Evolutionary conservation across 768 basidiomycete species (phyloP), one percentile per base, ranked within the genome.

Genomic region (Termitomyces eurrhizus): DNA sequence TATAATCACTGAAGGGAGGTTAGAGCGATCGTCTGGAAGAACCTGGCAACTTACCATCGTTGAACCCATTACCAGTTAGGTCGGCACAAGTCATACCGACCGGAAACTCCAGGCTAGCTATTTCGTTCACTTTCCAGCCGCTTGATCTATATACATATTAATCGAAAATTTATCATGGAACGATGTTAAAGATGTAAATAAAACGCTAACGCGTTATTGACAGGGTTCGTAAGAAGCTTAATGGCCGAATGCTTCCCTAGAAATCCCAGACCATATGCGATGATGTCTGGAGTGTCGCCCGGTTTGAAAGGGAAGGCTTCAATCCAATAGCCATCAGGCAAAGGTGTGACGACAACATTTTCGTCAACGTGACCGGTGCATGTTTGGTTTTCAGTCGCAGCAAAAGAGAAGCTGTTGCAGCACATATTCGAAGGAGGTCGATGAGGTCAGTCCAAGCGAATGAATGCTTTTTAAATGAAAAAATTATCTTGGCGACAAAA

Each of bases 251-350:
- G 5, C 36, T 52, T 52, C 24, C 52, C 52, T 16, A 13, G 13
- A 21, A 52, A 52, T 36, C 51, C 51, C 51, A 52, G 12, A n/a
- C 52, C 52, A 37, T 52, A 52, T 37, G 52, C 52, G 32, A 52
- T 52, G 9, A 52, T 52, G 14, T 52, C 52, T 37, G 52, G 52
- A 37, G 36, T 52, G 24, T 52, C 36, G 52, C 36, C 52, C 14
- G 35, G 21, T 37, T 37, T n/a, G 36, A 52, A 52, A 52, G 52
- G 52, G 32, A 52, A 52, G 1, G 52, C 52, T 52, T 52, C 52
- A 8, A 52, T 37, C 52, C 52, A 52, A 37, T 52, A 37, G 14
- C 36, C 51, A 37, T 52, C 52, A 5, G 52, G 35, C 35, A 52
- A 37, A 24, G 52, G 36, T 52, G 14, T 26, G 13, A 36, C 21